phyloP scores from a whole-genome alignment of 2,329 filamentous ascomycete species.

The Neonectria sp. region DNA sequence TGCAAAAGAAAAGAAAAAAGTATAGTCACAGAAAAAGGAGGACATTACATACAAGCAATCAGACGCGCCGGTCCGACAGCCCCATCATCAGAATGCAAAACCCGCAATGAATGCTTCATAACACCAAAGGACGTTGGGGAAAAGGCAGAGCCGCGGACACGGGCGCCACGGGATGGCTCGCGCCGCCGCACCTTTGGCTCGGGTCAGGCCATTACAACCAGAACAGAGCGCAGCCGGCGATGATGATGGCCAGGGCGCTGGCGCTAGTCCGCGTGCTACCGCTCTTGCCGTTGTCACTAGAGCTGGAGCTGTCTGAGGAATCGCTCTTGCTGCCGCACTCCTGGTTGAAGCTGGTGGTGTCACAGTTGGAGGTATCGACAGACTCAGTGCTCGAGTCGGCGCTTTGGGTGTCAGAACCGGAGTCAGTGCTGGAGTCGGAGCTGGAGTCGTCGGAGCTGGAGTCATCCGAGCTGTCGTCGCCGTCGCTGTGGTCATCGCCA shows the following conservation, averaged over 20 bases:
- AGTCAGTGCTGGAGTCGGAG: constrained; percentile 26
- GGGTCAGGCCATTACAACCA: constrained; percentile 49
- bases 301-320: constrained; percentile 51
- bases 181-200: constrained; percentile 1
- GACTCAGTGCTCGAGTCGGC: constrained; percentile 37
- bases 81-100: constrained; percentile 39
- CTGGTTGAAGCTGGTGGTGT: constrained; percentile 58
- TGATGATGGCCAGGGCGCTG: constrained; percentile 56
- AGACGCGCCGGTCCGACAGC: constrained; percentile 38
- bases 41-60: constrained; percentile 43
- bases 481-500: constrained; percentile 21
- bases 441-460: constrained; percentile 30
- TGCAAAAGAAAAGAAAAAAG: constrained; percentile 28
- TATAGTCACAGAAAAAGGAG: constrained; percentile 42
- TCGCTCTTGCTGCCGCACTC: constrained; percentile 49
- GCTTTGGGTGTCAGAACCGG: constrained; percentile 12
- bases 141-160: constrained; percentile 8
- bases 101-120: constrained; percentile 40
- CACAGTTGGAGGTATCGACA: constrained; percentile 52
- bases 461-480: constrained; percentile 24
- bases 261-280: constrained; percentile 51
- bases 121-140: constrained; percentile 27
- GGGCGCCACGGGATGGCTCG: constrained; percentile 9
- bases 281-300: constrained; percentile 52
- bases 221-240: constrained; percentile 54